Conservation (phyloP, 2,329 filamentous ascomycete species). For the Bipolaris zeicola region DNA sequence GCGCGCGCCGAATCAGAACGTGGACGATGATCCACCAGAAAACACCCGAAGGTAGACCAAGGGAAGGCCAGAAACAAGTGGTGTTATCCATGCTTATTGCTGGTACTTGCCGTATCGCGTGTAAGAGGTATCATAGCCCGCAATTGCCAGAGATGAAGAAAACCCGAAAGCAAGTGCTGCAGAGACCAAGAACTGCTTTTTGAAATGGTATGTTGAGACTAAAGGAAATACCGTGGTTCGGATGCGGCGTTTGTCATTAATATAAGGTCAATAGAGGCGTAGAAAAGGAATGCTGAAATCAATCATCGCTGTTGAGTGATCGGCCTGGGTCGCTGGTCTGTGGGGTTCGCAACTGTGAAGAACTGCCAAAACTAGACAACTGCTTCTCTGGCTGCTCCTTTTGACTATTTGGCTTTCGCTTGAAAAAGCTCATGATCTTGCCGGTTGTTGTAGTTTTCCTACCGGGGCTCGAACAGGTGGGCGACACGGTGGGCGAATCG, state of each 20-base stretch:
- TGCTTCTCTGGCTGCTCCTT: slow-evolving; percentile 43
- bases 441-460: slow-evolving; percentile 37
- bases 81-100: slow-evolving; percentile 23
- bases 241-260: slow-evolving; percentile 26
- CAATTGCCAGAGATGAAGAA: slow-evolving; percentile 16
- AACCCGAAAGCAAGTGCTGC: slow-evolving; percentile 19
- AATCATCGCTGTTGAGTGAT: slow-evolving; percentile 44
- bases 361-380: slow-evolving; percentile 44
- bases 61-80: slow-evolving; percentile 18
- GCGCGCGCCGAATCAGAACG: slow-evolving; percentile 10
- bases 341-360: slow-evolving; percentile 42
- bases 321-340: slow-evolving; percentile 44
- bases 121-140: slow-evolving; percentile 25
- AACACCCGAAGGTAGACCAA: slow-evolving; percentile 25
- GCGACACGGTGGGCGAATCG: slow-evolving; percentile 29
- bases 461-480: slow-evolving; percentile 32
- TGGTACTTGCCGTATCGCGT: slow-evolving; percentile 31
- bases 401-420: slow-evolving; percentile 37
- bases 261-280: slow-evolving; percentile 13
- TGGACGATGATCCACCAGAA: slow-evolving; percentile 13
- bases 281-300: slow-evolving; percentile 20
- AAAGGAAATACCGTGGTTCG: slow-evolving; percentile 27
- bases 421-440: slow-evolving; percentile 47
- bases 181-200: slow-evolving; percentile 28
- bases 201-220: slow-evolving; percentile 20